A percentile compares a stretch with the other conserved stretches of the same genome.
Evolutionary conservation across 768 basidiomycete genomes (phyloP).

Genomic region (Mycena olivaceomarginata): DNA sequence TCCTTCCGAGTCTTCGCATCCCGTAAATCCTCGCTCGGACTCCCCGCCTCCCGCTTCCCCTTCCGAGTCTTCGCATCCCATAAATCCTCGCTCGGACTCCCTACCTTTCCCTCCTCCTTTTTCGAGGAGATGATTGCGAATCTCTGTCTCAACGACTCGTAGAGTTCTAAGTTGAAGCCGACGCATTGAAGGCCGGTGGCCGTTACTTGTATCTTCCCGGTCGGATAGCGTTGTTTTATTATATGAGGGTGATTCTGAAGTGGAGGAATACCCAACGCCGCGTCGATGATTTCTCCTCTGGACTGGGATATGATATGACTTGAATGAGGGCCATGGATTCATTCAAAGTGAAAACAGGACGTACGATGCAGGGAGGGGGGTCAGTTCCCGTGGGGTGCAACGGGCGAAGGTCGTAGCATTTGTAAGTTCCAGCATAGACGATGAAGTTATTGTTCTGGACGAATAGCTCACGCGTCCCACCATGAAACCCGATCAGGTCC

Average conservation of each 20-base stretch:
- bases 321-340: not conserved
- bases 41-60: not conserved
- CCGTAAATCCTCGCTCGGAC: not conserved
- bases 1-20: not conserved
- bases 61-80: too few species aligned
- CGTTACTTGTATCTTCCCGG: not conserved
- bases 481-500: constrained; percentile 10
- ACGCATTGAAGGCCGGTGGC: constrained; percentile 9
- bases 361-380: not conserved
- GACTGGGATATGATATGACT: not conserved
- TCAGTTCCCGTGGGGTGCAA: not conserved
- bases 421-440: constrained; percentile 3
- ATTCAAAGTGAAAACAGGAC: not conserved
- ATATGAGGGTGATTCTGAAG: not conserved
- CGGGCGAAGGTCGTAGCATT: constrained; percentile 21
- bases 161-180: constrained; percentile 1
- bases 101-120: not conserved
- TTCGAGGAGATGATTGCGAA: not conserved
- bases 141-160: not conserved
- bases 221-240: not conserved
- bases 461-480: constrained; percentile 20
- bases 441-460: not conserved
- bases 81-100: not conserved
- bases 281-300: not conserved
- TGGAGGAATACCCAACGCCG: constrained; percentile 3